Evolutionary conservation across 1,284 basidiomycete genomes (phyloP).

Genomic region (Ganoderma sinense): DNA sequence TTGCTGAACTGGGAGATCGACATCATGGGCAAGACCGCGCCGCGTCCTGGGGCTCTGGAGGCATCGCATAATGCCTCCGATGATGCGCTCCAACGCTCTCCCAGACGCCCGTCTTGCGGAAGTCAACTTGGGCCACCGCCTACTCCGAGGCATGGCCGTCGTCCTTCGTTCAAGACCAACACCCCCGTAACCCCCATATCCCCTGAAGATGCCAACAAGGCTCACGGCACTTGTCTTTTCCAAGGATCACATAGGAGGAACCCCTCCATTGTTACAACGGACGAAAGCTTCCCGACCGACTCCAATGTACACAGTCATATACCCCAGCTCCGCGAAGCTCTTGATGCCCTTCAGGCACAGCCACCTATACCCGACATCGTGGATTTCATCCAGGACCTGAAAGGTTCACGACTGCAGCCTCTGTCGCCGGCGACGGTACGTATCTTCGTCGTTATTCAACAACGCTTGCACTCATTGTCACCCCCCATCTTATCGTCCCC

Average conservation of each 20-base stretch:
- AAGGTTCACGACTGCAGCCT: neutral
- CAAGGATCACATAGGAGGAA: conserved; percentile 16
- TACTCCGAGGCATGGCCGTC: conserved; percentile 15
- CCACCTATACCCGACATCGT: conserved; percentile 25
- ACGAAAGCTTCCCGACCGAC: neutral
- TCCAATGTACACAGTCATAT: neutral
- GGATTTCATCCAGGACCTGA: conserved; percentile 19
- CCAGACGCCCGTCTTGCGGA: conserved; percentile 23
- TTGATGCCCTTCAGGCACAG: neutral
- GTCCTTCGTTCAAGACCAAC: conserved; percentile 19
- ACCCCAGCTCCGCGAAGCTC: neutral
- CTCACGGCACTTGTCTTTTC: neutral
- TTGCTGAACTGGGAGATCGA: conserved; percentile 60
- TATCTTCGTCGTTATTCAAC: neutral
- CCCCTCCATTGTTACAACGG: conserved; percentile 16
- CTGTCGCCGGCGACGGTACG: conserved; percentile 14
- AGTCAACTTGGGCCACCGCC: conserved; percentile 17
- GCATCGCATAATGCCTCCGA: conserved; percentile 8
- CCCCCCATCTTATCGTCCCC: neutral
- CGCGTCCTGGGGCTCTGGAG: conserved; percentile 19
- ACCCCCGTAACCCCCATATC: conserved; percentile 9
- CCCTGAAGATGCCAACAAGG: neutral
- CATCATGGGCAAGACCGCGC: conserved; percentile 40
- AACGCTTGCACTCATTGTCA: neutral
- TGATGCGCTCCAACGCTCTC: conserved; percentile 25